Percentiles rank a stretch among this genome's conserved stretches.
These are phyloP conservation scores for Phycomyces blakesleeanus DNA, from an alignment of 192 early-diverging fungal species.

Conservation along the genomic window DNA sequence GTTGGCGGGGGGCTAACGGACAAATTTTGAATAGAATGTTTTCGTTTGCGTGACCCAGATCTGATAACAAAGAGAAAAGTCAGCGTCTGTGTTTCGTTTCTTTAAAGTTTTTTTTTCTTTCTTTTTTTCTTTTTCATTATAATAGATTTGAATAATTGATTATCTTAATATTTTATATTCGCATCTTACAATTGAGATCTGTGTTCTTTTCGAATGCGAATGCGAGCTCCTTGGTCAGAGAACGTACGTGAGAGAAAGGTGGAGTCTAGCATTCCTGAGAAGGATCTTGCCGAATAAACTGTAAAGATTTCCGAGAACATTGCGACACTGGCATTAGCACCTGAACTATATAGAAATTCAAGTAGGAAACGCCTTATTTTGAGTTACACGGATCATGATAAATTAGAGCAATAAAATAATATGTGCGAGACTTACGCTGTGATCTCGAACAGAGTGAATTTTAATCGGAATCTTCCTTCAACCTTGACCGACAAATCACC, in stretches of 20 bases:
- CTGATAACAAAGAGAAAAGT: no score
- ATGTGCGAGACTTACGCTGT: slow-evolving; percentile 41
- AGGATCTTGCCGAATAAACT: slow-evolving; percentile 85
- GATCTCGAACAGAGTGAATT: slow-evolving; percentile 88
- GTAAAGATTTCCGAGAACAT: slow-evolving; percentile 71
- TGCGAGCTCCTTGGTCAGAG: slow-evolving; percentile 90
- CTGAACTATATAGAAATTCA: slow-evolving; percentile 1
- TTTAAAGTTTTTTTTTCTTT: no score
- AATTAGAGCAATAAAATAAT: not conserved
- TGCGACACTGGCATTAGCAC: slow-evolving; percentile 40
- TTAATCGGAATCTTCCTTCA: slow-evolving; percentile 74
- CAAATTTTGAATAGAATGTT: no score
- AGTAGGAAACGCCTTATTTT: not conserved
- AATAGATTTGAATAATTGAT: not conserved
- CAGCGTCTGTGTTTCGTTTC: no score
- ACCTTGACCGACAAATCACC: slow-evolving; percentile 87
- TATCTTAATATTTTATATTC: not conserved
- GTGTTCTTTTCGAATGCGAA: slow-evolving; percentile 86
- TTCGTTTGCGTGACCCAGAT: no score
- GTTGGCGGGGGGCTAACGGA: no score
- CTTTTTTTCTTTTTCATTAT: no score
- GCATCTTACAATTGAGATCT: slow-evolving; percentile 36
- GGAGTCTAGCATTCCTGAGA: slow-evolving; percentile 90
- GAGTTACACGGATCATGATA: not conserved
- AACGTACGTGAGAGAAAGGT: slow-evolving; percentile 84